Base-by-base conservation (phyloP, 129 eudicot genomes). In the Arctium lappa region DNA sequence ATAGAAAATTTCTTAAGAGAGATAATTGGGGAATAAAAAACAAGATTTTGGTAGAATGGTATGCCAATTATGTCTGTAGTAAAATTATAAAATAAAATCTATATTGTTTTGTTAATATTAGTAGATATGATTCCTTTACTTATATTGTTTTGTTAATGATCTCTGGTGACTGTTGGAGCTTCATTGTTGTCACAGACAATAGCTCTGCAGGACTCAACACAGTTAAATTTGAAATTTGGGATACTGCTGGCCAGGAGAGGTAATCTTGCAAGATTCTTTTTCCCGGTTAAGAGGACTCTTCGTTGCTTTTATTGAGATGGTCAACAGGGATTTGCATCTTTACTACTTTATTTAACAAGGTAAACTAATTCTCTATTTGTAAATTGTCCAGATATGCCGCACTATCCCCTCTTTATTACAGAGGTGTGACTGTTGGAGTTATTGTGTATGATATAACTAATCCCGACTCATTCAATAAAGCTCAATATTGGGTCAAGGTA, bases 231-330 rank as follows among this genome's bases (percentile, higher is more conserved):
- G 99, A 95, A 89, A 93, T 95, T 48, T 95, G 99, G 99, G 99
- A 95, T 86, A 95, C 99, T 36, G 98, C 99, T 56, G 99, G 99
- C 32, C 99, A 95, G 76, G 99, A 95, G 84, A 95, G 99, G 99
- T 95, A 79, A 15, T n/a, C 1, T 18, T 36, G 36, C 74, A 65
- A 16, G 42, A 11, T 77, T 53, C 3, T 69, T 75, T 7, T 69
- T 56, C 66, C 4, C 46, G 1, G 6, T 29, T 37, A 7, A 75
- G 5, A 36, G 6, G 31, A 74, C 27, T 50, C 33, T 69, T 71
- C 13, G 56, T 33, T 2, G 32, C 27, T 56, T 75, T 78, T 34
- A 44, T 37, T 60, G 69, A 60, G 50, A 38, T 70, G 77, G 66
- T 63, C 65, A 46, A 69, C 71, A 37, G 16, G 34, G 6, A 74